Evolutionary conservation across 371 early-diverging fungal genomes (phyloP).

Genomic region (Mortierella sp.): DNA sequence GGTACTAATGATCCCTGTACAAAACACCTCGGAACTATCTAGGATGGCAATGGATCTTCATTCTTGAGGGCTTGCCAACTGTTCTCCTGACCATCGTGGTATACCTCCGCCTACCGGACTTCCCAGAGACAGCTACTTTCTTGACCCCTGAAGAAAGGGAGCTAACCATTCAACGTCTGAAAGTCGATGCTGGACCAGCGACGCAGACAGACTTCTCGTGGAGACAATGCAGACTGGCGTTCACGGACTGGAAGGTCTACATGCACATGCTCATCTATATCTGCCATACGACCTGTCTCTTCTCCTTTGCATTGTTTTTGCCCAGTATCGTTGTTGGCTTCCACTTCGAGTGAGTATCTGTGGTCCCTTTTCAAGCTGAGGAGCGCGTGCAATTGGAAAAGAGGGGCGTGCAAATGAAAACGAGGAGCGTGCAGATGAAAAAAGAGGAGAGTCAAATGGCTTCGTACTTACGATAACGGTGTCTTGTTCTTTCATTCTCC

Average conservation of each 20-base stretch:
- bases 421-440: no score
- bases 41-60: slow-evolving; percentile 73
- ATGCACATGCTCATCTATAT: slow-evolving; percentile 57
- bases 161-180: slow-evolving; percentile 61
- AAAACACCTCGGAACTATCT: no score
- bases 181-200: slow-evolving; percentile 54
- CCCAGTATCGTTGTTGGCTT: slow-evolving; percentile 64
- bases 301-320: slow-evolving; percentile 63
- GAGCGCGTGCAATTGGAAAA: background rate
- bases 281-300: slow-evolving; percentile 50
- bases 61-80: slow-evolving; percentile 66
- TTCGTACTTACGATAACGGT: no score
- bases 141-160: slow-evolving; percentile 61
- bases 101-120: slow-evolving; percentile 66
- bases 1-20: no score
- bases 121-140: slow-evolving; percentile 63
- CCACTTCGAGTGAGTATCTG: slow-evolving; percentile 46
- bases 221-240: slow-evolving; percentile 55
- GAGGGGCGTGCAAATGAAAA: no score
- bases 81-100: slow-evolving; percentile 57
- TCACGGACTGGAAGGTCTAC: slow-evolving; percentile 60
- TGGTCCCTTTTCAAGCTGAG: background rate
- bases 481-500: slow-evolving; percentile 49
- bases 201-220: slow-evolving; percentile 51
- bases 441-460: no score